These are phyloP conservation scores for Aspergillus pseudoterreus DNA, from an alignment of 2,329 filamentous ascomycete genomes.

Conservation along the genomic window DNA sequence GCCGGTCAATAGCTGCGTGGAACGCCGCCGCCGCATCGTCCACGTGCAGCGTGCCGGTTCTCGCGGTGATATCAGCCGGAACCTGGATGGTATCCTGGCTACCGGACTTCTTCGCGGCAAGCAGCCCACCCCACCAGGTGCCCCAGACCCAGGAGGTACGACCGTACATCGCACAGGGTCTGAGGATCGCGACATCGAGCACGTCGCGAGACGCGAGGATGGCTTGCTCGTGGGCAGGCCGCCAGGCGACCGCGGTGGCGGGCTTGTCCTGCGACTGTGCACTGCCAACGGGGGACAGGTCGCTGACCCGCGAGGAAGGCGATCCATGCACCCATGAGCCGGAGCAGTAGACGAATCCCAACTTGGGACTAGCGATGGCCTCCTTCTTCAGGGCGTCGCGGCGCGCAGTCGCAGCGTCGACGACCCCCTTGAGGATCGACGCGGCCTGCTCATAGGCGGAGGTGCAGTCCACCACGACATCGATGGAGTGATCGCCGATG, in stretches of 20 bases:
- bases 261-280: background rate
- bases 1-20: constrained; percentile 30
- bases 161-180: constrained; percentile 28
- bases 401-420: constrained; percentile 4
- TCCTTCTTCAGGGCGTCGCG: background rate
- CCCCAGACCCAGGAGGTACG: constrained; percentile 29
- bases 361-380: constrained; percentile 26
- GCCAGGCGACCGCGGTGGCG: background rate
- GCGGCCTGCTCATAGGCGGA: constrained; percentile 20
- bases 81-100: background rate
- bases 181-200: constrained; percentile 3
- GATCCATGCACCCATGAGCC: constrained; percentile 39
- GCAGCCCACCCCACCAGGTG: constrained; percentile 13
- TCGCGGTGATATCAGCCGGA: background rate
- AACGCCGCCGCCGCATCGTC: constrained; percentile 36
- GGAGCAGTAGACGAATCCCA: constrained; percentile 37
- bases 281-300: background rate
- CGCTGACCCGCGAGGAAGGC: constrained; percentile 18
- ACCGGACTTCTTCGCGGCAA: constrained; percentile 5
- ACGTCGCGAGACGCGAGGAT: background rate
- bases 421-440: constrained; percentile 21
- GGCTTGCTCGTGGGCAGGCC: background rate
- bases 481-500: constrained; percentile 23
- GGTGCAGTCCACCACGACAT: constrained; percentile 34
- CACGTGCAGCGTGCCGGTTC: constrained; percentile 14